Evolutionary conservation across 1,284 basidiomycete genomes (phyloP), one percentile per base, ranked within the genome.

Genomic region (Cryptococcus hybrid): DNA sequence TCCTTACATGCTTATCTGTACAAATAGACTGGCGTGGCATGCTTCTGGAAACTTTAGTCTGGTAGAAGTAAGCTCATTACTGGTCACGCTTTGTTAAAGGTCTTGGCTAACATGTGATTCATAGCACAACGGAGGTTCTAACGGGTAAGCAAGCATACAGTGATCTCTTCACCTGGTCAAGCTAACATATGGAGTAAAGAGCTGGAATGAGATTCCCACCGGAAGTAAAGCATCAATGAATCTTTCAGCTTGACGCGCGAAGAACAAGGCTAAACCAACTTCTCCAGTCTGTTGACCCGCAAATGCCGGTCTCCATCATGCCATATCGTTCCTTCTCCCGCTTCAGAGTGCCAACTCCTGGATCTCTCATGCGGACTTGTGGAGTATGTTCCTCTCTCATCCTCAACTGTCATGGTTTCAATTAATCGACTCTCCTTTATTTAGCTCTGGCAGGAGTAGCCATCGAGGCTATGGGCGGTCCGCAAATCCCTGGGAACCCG

Each of bases 21-120:
- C 37, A n/a, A 7, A n/a, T 47, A 76, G 82, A 61, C 74, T 83
- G 40, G 82, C 82, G 52, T 83, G 83, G 82, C 82, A 83, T 71
- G 77, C 80, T 9, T 76, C 74, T 39, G 82, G 82, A 18, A 82
- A 80, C 37, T 76, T 75, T 64, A 67, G 67, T 54, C 58, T 67
- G 48, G 71, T 75, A 15, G 69, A 68, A 56, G 69, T 72, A 50
- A 68, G 71, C 51, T 34, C 18, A 18, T 18, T 18, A 2, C 18
- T 18, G 18, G 8, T 13, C 7, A 40, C 24, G 42, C 37, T 47
- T 36, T 1, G 39, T 11, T 15, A 24, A 8, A 47, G 3, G 13
- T 15, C 13, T 30, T 34, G 9, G 47, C 62, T 66, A 56, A 64
- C 51, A 45, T 50, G 15, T 44, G 34, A 24, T 39, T 30, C 69